Conservation (phyloP, 306 rosid genomes). For the Casuarina cunninghamiana region DNA sequence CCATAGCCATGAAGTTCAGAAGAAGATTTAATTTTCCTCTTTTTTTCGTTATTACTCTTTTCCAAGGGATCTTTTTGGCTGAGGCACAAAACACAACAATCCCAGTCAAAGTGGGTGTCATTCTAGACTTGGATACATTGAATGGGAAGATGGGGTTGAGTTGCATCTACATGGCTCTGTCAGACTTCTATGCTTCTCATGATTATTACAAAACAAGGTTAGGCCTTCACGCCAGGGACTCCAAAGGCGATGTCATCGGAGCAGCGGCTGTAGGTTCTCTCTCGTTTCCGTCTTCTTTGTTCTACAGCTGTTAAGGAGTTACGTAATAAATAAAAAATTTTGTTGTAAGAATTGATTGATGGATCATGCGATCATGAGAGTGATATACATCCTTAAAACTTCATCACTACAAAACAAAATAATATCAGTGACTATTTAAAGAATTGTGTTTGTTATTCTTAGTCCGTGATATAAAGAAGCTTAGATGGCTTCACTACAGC, state of each 20-base stretch:
- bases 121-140: constrained; percentile 28
- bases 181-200: constrained; percentile 32
- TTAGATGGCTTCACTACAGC: too few relatives aligned
- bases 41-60: not conserved
- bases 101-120: constrained; percentile 41
- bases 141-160: constrained; percentile 34
- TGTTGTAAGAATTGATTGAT: too few relatives aligned
- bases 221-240: constrained; percentile 18
- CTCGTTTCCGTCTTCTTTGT: too few relatives aligned
- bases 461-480: too few relatives aligned
- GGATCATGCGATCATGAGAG: too few relatives aligned
- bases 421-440: too few relatives aligned
- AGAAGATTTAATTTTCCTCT: not conserved
- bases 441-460: too few relatives aligned
- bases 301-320: too few relatives aligned
- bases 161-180: constrained; percentile 36
- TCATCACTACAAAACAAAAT: too few relatives aligned
- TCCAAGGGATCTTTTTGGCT: not conserved
- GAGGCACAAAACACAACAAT: constrained; percentile 16
- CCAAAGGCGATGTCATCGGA: constrained; percentile 14
- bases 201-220: constrained; percentile 31
- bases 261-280: constrained; percentile 39
- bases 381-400: too few relatives aligned
- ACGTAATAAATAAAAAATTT: too few relatives aligned
- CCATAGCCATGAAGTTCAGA: not conserved